Evolutionary conservation across 495 filamentous ascomycete genomes (phyloP).

Genomic region (Podospora fimiseda): DNA sequence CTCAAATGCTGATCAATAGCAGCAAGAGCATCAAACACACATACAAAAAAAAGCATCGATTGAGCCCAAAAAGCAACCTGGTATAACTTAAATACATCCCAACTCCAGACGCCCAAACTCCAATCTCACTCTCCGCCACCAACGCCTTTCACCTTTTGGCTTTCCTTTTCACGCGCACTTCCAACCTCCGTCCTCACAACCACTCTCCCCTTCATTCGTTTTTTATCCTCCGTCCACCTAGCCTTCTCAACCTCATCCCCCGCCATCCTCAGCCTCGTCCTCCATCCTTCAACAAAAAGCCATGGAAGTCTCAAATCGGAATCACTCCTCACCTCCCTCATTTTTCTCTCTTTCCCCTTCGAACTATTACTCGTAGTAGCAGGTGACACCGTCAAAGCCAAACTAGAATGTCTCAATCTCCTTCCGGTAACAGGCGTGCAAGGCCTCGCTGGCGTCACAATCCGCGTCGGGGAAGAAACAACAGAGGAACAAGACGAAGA

Average conservation of each 20-base stretch:
- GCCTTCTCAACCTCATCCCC: conserved; percentile 1
- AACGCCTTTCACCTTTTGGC: no score
- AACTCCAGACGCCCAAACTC: no score
- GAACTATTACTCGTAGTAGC: neutral
- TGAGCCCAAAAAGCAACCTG: no score
- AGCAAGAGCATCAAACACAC: no score
- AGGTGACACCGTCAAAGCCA: neutral
- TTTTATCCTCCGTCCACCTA: neutral
- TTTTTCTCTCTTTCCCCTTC: neutral
- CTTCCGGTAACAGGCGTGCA: neutral
- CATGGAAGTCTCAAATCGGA: conserved; percentile 7
- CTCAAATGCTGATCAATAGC: no score
- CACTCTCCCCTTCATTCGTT: neutral
- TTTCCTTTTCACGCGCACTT: no score
- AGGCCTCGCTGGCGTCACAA: neutral
- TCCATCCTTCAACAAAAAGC: conserved; percentile 7
- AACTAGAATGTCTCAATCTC: neutral
- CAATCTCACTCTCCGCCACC: no score
- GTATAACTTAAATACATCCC: no score
- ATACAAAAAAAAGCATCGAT: no score
- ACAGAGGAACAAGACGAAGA: neutral
- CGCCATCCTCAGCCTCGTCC: neutral
- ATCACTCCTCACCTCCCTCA: neutral
- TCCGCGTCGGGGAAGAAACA: neutral
- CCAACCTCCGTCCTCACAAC: no score